phyloP scores from a whole-genome alignment of 1,284 basidiomycete genomes.

The Farysia itapuensis region DNA sequence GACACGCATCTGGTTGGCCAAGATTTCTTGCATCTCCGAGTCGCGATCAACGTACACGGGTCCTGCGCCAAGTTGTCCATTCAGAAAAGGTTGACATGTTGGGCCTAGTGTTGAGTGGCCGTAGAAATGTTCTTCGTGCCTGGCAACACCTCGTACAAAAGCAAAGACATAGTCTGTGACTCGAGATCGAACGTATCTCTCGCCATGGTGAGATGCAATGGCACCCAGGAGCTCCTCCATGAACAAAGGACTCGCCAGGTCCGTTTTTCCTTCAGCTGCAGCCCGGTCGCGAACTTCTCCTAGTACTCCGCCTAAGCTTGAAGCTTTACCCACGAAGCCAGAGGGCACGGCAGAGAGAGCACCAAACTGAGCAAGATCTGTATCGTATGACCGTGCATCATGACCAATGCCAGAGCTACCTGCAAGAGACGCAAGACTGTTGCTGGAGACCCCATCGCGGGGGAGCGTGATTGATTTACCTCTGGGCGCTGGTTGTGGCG shows the following conservation, averaged over 20 bases:
- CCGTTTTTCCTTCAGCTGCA: slow-evolving; percentile 47
- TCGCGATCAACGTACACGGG: slow-evolving; percentile 71
- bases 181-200: slow-evolving; percentile 73
- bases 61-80: slow-evolving; percentile 69
- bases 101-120: slow-evolving; percentile 71
- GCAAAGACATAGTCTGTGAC: slow-evolving; percentile 75
- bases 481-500: slow-evolving; percentile 5
- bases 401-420: neutral
- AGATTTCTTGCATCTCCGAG: slow-evolving; percentile 67
- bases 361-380: slow-evolving; percentile 29
- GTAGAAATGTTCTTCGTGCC: slow-evolving; percentile 74
- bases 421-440: slow-evolving; percentile 1
- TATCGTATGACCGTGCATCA: slow-evolving; percentile 7
- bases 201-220: slow-evolving; percentile 75
- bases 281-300: slow-evolving; percentile 18
- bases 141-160: slow-evolving; percentile 74
- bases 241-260: slow-evolving; percentile 74
- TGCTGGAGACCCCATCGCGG: slow-evolving; percentile 49
- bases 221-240: slow-evolving; percentile 84
- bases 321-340: slow-evolving; percentile 3
- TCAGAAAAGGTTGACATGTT: slow-evolving; percentile 62
- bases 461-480: slow-evolving; percentile 46
- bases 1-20: slow-evolving; percentile 71
- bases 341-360: slow-evolving; percentile 3
- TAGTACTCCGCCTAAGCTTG: slow-evolving; percentile 8